Evolutionary conservation across 345 rosid species (phyloP), one percentile per base, ranked within the genome.

Genomic region (Jatropha curcas): DNA sequence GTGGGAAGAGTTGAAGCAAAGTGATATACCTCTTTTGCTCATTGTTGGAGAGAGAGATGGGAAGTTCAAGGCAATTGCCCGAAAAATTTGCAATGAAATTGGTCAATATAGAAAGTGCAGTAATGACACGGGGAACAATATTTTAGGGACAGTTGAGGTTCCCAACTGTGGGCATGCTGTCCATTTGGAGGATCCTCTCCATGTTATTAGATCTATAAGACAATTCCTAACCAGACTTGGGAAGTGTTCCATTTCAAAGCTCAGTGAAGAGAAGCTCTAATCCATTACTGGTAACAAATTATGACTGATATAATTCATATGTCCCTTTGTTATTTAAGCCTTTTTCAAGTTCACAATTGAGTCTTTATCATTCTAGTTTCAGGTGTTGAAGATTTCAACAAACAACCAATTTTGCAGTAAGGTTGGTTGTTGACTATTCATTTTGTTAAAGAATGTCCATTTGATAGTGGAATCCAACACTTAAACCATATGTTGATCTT

Each of bases 131-230:
- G 34, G 22, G 39, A 65, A 53, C 52, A n/a, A 72, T n/a, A 71
- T 75, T 34, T 70, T 75, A 22, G 89, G 90, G 77, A 81, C 68
- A 24, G 81, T 86, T 55, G 89, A 88, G 76, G 80, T 92, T 64
- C 85, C 92, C 4, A 78, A 80, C 57, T 78, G 88, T 34, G 97
- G 98, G 31, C 98, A 94, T 59, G 98, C 94, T n/a, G 92, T 85
- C 13, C 97, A 94, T 84, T 74, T 94, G 68, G 98, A 94, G 85
- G 88, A 84, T 74, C 98, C 97, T 74, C 93, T 92, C 1, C 60
- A 71, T 0, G n/a, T 92, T 55, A 78, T 88, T 33, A 77, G 79
- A 37, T 77, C 90, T 34, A 68, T 94, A 55, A 82, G 96, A 71
- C 80, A 80, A 71, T 94, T 92, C 82, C 50, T 89, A 60, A 78